Conservation (phyloP, 2,329 filamentous ascomycete genomes). For the Allantophomopsis lycopodina region DNA sequence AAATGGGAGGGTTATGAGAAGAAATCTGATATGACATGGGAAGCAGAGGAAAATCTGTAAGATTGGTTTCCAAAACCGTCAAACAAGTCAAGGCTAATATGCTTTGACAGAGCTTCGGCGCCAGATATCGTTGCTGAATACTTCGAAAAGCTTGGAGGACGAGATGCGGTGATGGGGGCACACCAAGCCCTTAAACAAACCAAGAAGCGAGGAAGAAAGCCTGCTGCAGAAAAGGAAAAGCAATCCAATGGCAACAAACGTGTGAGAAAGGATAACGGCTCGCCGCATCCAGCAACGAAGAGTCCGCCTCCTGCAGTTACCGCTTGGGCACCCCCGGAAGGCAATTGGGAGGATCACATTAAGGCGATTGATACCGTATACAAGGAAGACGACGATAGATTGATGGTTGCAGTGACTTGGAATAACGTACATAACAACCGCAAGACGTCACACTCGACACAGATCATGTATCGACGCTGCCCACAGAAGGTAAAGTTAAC, state of each 20-base stretch:
- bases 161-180: constrained; percentile 27
- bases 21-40: constrained; percentile 62
- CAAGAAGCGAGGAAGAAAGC: constrained; percentile 41
- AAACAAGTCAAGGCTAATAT: not conserved
- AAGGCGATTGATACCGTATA: constrained; percentile 53
- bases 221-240: constrained; percentile 5
- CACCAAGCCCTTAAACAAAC: no score
- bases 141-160: constrained; percentile 47
- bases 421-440: constrained; percentile 37
- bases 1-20: constrained; percentile 73
- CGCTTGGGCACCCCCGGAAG: constrained; percentile 53
- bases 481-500: constrained; percentile 52
- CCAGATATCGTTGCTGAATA: constrained; percentile 51
- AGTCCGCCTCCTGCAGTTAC: constrained; percentile 31
- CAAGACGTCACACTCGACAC: constrained; percentile 61
- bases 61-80: constrained; percentile 19
- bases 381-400: constrained; percentile 45
- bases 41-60: constrained; percentile 56
- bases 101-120: constrained; percentile 34
- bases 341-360: constrained; percentile 67
- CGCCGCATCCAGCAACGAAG: constrained; percentile 30
- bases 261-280: constrained; percentile 16
- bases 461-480: constrained; percentile 58
- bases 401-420: constrained; percentile 62
- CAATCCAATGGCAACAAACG: constrained; percentile 10